Base-by-base conservation (phyloP, 805 yeast genomes). In the Cyberlindnera samutprakarnensis region DNA sequence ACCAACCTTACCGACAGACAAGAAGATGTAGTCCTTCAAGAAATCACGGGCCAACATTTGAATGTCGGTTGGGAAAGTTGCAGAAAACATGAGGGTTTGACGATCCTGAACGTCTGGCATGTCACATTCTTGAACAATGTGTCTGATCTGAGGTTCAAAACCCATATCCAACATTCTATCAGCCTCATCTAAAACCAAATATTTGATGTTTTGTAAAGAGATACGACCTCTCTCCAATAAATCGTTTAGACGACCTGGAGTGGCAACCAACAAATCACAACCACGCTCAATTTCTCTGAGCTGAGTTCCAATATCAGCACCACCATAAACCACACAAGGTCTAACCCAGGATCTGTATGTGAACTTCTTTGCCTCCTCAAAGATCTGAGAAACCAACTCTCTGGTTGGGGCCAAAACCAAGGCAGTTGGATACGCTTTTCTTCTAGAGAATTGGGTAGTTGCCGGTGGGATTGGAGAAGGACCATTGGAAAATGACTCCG, bases 151-250 rank as follows among this genome's bases (percentile, higher is more conserved):
- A 46, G 96, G 96, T 71, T 92, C 98, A 69, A 92, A 92, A 75
- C 98, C 98, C 97, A 92, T 92, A 77, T 92, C 98, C 68, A 92
- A 78, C 98, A 92, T 92, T 72, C 98, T 85, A 68, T 92, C 98
- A 56, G 98, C 98, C 73, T 90, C 98, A 66, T 90, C 98, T 48
- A 92, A 73, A 32, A 92, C 96, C 60, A 92, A 75, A 64, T 85
- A 92, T 62, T 83, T 86, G 64, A 90, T 86, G 64, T 84, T 86
- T 45, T 75, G 71, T 56, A 92, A 72, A 27, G 96, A 87, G 49
- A 92, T 84, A 53, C 77, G 70, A 55, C 96, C 96, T 70, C 96
- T 84, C 68, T 88, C 96, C 46, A 92, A 68, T 63, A 92, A 71
- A 66, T 92, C 98, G 56, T 79, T 88, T 59, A 92, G 73, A 72